Base-by-base conservation (phyloP, 768 basidiomycete genomes). In the Trichaptum fuscoviolaceum region DNA sequence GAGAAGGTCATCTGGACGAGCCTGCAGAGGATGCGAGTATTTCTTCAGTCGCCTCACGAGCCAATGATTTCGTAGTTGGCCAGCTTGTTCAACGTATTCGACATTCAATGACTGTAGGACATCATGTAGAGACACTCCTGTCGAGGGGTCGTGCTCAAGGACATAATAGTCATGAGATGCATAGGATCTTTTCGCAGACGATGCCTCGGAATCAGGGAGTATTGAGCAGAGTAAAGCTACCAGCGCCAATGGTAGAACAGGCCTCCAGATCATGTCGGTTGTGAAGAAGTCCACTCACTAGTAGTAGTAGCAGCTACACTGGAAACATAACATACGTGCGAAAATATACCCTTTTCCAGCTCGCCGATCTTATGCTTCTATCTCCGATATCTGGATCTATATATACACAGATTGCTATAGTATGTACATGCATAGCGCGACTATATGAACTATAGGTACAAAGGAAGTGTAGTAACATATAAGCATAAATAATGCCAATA, bases 71-170 rank as follows among this genome's bases (percentile, higher is more conserved):
- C 77, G 73, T 6, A 99, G 84, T 73, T 95, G 90, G 63, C 97
- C 95, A 26, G 88, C 89, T 70, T 86, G 90, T 73, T 96, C 93
- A 66, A 99, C 90, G 62, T 97, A 79, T 77, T 98, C 90, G 24
- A 94, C 89, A 17, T 87, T 88, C 12, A 99, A 82, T 0, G 79
- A 75, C 7, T 74, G 61, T 7, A 87, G 83, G 66, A 89, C 82
- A 69, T 91, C 87, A 65, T 77, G 77, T 68, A 92, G 82, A 70
- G 87, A 82, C 69, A 84, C 81, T 68, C 80, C 78, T 9, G 78
- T 75, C 7, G 73, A 71, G 59, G 91, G 85, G 70, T 82, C 76
- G 71, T 91, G 86, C 70, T 89, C 87, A 30, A 93, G 72, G 64
- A 89, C 85, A 80, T 96, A 98, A 80, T 99, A 99, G 71, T 89